Evolutionary conservation across 2,329 filamentous ascomycete species (phyloP), one percentile per base, ranked within the genome.

Genomic region (Furcasterigmium sp.): DNA sequence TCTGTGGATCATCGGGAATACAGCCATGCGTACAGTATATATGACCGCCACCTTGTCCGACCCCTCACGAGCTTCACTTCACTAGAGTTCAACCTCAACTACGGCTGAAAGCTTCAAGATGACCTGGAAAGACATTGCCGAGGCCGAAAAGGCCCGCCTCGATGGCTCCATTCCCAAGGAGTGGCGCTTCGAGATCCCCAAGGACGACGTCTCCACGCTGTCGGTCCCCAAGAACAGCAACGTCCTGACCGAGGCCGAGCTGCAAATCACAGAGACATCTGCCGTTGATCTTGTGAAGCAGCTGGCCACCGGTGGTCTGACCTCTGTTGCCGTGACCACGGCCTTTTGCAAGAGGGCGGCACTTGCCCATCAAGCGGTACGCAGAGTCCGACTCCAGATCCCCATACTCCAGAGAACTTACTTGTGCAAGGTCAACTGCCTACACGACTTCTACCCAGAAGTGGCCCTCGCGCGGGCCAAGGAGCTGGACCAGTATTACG

Each of bases 391-490:
- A 25, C 7, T 6, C 4, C 21, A 23, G 18, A 30, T 14, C 9
- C n/a, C 18, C 23, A 23, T 19, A 18, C 8, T 14, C 9, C 35
- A 3, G 3, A 19, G 15, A n/a, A n/a, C 39, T 19, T 2, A 32
- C 11, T 19, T 14, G 3, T 17, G 20, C 5, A 15, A 20, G 11
- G 20, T 29, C 19, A 61, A 61, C 36, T 78, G 74, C 37, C 53
- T 78, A 3, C 72, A 70, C 0, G 75, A 81, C 43, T 69, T 72
- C 21, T 68, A 77, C 37, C 74, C 76, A 50, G 61, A 68, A 3
- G 53, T 64, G 8, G 78, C 77, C 1, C 30, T 80, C 1, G 44
- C 62, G n/a, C 63, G 64, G 11, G 75, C 75, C 0, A 56, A 60
- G n/a, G 52, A 64, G 18, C 64, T 79, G 0, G 76, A 80, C 43